Base-by-base conservation (phyloP, 2,329 filamentous ascomycete species). In the Chaetothyriales sp. region DNA sequence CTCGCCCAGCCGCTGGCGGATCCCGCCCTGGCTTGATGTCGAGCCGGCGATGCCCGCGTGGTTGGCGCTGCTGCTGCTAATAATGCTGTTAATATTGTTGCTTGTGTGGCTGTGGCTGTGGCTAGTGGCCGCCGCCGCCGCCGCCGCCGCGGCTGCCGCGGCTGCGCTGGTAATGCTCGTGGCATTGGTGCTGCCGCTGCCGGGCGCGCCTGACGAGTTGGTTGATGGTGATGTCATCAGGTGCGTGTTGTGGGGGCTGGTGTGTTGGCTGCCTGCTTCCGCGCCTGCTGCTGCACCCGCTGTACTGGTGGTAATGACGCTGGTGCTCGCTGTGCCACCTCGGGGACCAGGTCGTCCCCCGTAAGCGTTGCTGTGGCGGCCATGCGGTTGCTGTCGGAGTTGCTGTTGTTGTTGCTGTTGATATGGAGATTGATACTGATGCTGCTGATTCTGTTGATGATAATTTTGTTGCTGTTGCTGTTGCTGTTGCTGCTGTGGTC, bases 1-100 rank as follows among this genome's bases (percentile, higher is more conserved):
- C 53, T 74, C 71, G 10, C 62, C 71, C 33, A 62, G 65, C 49
- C 49, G 56, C 55, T 54, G 54, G 50, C 55, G 56, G 45, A 56
- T 55, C 22, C 44, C 55, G 44, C 51, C 55, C 59, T 28, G 54
- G 51, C 49, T 63, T 61, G 13, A 52, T 33, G 28, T 5, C 9
- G 28, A 29, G 28, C 28, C 28, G 9, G 28, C 28, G 28, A 37
- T 37, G 29, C 29, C 29, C 8, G 29, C 4, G 8, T 37, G 9
- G 29, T 13, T 40, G 2, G 4, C 40, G 50, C 53, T 43, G 33
- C 33, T 15, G 8, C 29, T 13, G 2, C 29, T 33, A 2, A 4
- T 33, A 8, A 5, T 9, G 29, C 50, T 56, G 25, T 49, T 44
- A 13, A 56, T 59, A 19, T 58, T 59, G 37, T 50, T 37, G 29